Evolutionary conservation across 371 early-diverging fungal species (phyloP).

Genomic region (Coelomomyces lativittatus): DNA sequence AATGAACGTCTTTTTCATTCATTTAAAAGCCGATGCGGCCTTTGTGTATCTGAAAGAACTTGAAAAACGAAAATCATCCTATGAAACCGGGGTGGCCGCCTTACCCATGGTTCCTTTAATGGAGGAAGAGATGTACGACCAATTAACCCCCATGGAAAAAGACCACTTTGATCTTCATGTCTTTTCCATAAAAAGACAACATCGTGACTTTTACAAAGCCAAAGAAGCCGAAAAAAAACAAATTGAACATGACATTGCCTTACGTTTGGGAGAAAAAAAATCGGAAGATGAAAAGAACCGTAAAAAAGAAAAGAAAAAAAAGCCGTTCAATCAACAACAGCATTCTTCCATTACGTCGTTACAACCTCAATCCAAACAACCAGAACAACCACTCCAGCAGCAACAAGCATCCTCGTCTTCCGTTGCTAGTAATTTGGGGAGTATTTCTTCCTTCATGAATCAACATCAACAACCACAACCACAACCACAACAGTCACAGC

Average conservation of each 20-base stretch:
- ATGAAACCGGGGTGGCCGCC: slow-evolving; percentile 6
- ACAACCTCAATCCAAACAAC: background rate
- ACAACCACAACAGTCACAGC: no score
- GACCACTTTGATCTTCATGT: background rate
- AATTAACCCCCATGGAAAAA: slow-evolving; percentile 10
- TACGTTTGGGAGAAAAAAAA: slow-evolving; percentile 14
- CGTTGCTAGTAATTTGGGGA: no score
- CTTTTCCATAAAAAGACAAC: slow-evolving; percentile 6
- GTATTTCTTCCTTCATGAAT: no score
- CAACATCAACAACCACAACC: no score
- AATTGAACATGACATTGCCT: slow-evolving; percentile 18
- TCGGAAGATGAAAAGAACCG: slow-evolving; percentile 13
- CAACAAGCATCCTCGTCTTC: no score
- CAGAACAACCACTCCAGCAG: slow-evolving; percentile 4
- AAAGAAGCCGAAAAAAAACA: slow-evolving; percentile 15
- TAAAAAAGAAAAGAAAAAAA: slow-evolving; percentile 7
- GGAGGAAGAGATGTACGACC: slow-evolving; percentile 29
- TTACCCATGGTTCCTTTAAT: slow-evolving; percentile 11
- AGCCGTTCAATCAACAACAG: no score
- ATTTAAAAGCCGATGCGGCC: slow-evolving; percentile 9
- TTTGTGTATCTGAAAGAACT: slow-evolving; percentile 21
- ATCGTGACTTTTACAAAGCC: slow-evolving; percentile 18
- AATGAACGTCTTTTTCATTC: slow-evolving; percentile 8
- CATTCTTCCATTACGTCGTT: no score
- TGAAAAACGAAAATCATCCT: slow-evolving; percentile 4